Conservation (phyloP, 2,329 filamentous ascomycete species). For the Talaromyces sp. region DNA sequence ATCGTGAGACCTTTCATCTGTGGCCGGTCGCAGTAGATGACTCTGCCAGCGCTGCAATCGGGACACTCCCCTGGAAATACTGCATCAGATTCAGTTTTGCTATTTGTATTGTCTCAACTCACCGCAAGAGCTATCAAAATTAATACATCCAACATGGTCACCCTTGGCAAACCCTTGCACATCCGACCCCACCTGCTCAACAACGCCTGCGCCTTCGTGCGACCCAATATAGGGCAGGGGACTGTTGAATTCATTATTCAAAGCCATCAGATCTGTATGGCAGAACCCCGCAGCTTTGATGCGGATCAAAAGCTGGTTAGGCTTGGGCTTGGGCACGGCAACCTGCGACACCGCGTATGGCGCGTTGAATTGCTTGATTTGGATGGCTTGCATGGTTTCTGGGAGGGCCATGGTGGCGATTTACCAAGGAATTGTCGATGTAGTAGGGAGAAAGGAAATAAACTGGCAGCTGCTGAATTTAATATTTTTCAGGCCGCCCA, state of each 20-base stretch:
- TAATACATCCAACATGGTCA: conserved; percentile 53
- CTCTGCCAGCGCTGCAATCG: conserved; percentile 38
- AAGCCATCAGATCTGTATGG: conserved; percentile 58
- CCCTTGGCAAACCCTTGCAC: conserved; percentile 44
- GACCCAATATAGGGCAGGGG: conserved; percentile 50
- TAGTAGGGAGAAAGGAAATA: no score
- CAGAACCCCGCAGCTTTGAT: conserved; percentile 57
- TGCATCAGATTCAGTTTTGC: no score
- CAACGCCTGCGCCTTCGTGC: conserved; percentile 54
- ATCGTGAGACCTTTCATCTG: conserved; percentile 44
- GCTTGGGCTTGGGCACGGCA: conserved; percentile 44
- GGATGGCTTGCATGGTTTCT: conserved; percentile 11
- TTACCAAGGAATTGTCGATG: no score
- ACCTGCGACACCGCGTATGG: conserved; percentile 52
- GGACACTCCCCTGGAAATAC: background rate
- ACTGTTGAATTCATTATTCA: conserved; percentile 44
- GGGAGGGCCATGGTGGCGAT: background rate
- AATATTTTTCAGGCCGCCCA: background rate
- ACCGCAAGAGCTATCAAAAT: conserved; percentile 51
- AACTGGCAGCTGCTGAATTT: background rate
- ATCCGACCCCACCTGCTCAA: conserved; percentile 42
- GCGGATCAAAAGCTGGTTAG: conserved; percentile 56
- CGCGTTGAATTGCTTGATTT: conserved; percentile 34
- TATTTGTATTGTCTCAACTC: conserved; percentile 30
- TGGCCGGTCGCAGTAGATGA: conserved; percentile 13